Evolutionary conservation across 2,329 filamentous ascomycete species (phyloP), one percentile per base, ranked within the genome.

Genomic region (Phyllosticta citriasiana): DNA sequence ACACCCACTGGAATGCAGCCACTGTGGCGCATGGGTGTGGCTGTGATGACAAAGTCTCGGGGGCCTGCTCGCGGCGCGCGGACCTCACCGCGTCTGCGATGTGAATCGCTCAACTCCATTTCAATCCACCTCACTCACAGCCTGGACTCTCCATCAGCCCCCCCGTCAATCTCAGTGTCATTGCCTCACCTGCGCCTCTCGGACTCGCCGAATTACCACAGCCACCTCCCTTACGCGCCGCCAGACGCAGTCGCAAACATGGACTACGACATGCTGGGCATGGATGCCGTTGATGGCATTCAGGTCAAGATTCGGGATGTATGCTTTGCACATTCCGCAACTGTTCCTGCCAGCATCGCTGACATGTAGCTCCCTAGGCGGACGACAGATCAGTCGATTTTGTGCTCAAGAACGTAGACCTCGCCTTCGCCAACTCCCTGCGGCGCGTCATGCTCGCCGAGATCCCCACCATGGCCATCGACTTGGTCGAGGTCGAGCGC

Each of bases 391-490:
- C 89, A 70, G 91, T 96, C 73, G 88, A 96, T 77, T 97, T 97
- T 79, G 87, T 94, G 75, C 85, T 99, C 62, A 88, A 85, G 70
- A 91, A 91, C 73, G 89, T 93, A 69, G 91, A 96, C 72, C 86
- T 97, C 63, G 84, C 91, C 65, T 91, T 97, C 69, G 93, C 93
- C 69, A 99, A 99, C 80, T 88, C 91, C 54, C 78, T 97, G 64
- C 92, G 93, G 64, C 89, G 93, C 71, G 83, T 91, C 63, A 93
- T 97, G 78, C 87, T 96, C 66, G 89, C 91, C 69, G 93, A 99
- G 77, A 89, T 99, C 63, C 92, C 93, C 10, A 97, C 91, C 25
- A 86, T 97, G 68, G 92, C 94, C 65, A 92, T 97, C 74, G 93
- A 99, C 71, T 84, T 96, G 14, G 92, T 97, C 65, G 91, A 97